phyloP scores from a whole-genome alignment of 2,329 filamentous ascomycete species.

The Hypoxylon sp. region DNA sequence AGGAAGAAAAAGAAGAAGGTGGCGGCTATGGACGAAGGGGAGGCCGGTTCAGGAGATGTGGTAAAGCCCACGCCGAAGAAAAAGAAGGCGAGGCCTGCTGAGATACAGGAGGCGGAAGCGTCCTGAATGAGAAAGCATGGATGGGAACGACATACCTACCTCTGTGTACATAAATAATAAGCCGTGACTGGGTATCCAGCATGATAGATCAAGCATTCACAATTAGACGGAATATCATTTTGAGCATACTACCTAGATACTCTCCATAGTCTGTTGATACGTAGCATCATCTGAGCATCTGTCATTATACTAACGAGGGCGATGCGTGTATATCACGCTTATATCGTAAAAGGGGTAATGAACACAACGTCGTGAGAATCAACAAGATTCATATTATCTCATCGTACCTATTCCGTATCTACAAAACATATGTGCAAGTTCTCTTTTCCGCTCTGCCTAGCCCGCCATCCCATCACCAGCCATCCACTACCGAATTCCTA shows the following conservation, averaged over 20 bases:
- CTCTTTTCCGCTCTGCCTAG: background rate
- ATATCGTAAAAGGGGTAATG: background rate
- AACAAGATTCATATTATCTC: conserved; percentile 3
- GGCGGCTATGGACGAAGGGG: conserved; percentile 40
- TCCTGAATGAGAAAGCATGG: background rate
- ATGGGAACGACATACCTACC: background rate
- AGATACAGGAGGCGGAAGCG: conserved; percentile 43
- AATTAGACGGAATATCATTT: background rate
- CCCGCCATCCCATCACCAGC: background rate
- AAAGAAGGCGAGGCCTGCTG: conserved; percentile 57
- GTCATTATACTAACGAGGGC: background rate
- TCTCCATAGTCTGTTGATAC: no score
- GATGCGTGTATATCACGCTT: no score
- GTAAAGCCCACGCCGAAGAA: conserved; percentile 62
- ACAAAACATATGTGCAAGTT: background rate
- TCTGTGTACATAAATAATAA: background rate
- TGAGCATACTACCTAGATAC: no score
- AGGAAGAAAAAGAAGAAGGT: conserved; percentile 67
- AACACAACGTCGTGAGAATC: background rate
- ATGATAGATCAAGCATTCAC: conserved; percentile 1
- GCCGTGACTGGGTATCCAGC: background rate
- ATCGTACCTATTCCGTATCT: no score
- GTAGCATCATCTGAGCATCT: background rate
- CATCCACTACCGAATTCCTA: no score
- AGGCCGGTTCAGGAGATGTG: conserved; percentile 40